These are phyloP conservation scores for Xylaria acuta DNA, from an alignment of 495 filamentous ascomycete species.

Conservation along the genomic window DNA sequence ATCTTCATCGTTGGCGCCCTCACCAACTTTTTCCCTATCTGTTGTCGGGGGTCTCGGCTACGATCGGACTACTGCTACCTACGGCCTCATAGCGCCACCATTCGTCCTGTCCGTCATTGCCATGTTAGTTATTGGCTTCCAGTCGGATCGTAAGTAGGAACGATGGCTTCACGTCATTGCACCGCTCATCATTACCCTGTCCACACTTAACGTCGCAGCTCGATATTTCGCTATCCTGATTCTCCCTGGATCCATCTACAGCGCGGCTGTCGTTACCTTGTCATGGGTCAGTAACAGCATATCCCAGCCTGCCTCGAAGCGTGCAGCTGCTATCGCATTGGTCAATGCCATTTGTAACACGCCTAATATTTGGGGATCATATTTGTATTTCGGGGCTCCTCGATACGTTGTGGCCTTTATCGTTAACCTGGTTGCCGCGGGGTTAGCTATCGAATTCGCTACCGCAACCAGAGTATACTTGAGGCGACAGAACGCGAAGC, in stretches of 20 bases:
- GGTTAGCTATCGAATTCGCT: constrained; percentile 41
- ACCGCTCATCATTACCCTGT: constrained; percentile 29
- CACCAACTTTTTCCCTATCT: constrained; percentile 36
- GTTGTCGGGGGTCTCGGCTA: constrained; percentile 31
- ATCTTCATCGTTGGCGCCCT: constrained; percentile 29
- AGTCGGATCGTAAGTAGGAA: constrained; percentile 33
- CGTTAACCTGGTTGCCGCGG: constrained; percentile 42
- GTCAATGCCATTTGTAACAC: constrained; percentile 42
- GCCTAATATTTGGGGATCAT: constrained; percentile 50
- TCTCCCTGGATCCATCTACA: constrained; percentile 30
- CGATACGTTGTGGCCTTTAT: constrained; percentile 48
- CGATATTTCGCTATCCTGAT: constrained; percentile 34
- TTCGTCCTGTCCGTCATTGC: constrained; percentile 31
- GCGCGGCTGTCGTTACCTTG: constrained; percentile 27
- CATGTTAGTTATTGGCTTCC: constrained; percentile 29
- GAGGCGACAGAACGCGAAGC: constrained; percentile 40
- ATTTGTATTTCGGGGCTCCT: constrained; percentile 45
- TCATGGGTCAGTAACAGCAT: constrained; percentile 32
- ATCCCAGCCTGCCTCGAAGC: constrained; percentile 29
- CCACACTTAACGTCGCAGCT: constrained; percentile 27
- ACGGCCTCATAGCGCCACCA: constrained; percentile 29
- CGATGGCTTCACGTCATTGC: constrained; percentile 29
- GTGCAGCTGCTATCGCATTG: constrained; percentile 32
- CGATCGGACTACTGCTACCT: constrained; percentile 27
- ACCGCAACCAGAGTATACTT: constrained; percentile 44